Evolutionary conservation across 192 early-diverging fungal genomes (phyloP).

Genomic region (Gaertneriomyces sp.): DNA sequence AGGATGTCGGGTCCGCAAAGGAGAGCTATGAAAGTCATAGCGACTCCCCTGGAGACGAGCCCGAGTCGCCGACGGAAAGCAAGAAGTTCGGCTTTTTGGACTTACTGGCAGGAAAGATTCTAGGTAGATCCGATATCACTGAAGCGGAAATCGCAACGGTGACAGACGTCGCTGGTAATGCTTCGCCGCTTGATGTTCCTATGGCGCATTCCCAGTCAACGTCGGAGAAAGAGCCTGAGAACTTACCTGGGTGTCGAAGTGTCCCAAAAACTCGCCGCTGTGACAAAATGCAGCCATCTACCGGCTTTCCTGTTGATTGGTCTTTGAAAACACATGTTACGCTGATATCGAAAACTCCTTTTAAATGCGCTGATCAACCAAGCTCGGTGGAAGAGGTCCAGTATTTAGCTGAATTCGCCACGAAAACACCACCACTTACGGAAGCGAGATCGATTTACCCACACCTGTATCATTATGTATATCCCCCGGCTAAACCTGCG

Average conservation of each 20-base stretch:
- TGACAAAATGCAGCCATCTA: background rate
- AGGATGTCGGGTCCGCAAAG: background rate
- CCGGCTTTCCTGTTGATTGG: slow-evolving; percentile 21
- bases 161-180: background rate
- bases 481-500: slow-evolving; percentile 13
- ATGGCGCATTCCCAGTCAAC: background rate
- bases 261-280: background rate
- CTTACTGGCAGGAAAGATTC: background rate
- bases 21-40: background rate
- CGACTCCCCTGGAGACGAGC: background rate
- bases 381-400: slow-evolving; percentile 4
- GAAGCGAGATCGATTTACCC: slow-evolving; percentile 1
- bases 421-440: background rate
- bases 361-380: background rate
- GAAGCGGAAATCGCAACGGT: background rate
- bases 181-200: background rate
- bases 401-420: background rate
- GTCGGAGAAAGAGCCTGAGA: background rate
- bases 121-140: background rate
- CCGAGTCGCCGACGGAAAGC: background rate
- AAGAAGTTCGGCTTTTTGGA: background rate
- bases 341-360: slow-evolving; percentile 7
- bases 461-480: slow-evolving; percentile 27
- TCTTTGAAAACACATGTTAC: slow-evolving; percentile 13
- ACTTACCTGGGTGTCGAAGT: background rate